Evolutionary conservation across 1,284 basidiomycete species (phyloP).

Genomic region (Vanrija sp.): DNA sequence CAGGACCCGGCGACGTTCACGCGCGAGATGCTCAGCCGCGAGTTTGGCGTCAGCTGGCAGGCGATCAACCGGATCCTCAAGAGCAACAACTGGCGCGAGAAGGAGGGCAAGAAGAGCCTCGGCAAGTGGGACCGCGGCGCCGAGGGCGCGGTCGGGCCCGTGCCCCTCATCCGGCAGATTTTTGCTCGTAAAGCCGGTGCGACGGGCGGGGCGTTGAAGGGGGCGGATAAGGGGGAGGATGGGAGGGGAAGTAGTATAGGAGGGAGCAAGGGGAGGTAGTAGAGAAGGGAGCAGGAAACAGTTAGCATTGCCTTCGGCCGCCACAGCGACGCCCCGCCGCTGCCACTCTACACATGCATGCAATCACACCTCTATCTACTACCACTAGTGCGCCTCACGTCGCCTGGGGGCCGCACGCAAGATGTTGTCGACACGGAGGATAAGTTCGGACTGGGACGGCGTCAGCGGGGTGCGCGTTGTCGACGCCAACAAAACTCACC

Average conservation of each 20-base stretch:
- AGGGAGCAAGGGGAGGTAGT: slow-evolving; percentile 1
- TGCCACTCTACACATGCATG: neutral
- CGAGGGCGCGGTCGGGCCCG: slow-evolving; percentile 25
- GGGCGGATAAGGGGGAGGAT: neutral
- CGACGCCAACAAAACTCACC: slow-evolving; percentile 85
- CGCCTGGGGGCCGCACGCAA: slow-evolving; percentile 58
- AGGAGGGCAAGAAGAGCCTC: slow-evolving; percentile 53
- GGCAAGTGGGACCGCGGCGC: slow-evolving; percentile 56
- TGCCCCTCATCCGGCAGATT: slow-evolving; percentile 28
- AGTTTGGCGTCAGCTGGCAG: slow-evolving; percentile 80
- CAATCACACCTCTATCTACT: neutral
- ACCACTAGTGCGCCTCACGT: slow-evolving; percentile 51
- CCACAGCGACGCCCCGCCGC: neutral
- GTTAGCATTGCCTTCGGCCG: neutral
- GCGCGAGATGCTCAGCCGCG: slow-evolving; percentile 61
- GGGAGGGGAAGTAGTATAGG: neutral
- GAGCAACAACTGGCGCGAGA: slow-evolving; percentile 1
- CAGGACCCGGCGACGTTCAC: slow-evolving; percentile 67
- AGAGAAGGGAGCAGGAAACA: neutral
- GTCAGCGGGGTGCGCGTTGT: slow-evolving; percentile 56
- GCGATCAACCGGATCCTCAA: slow-evolving; percentile 73
- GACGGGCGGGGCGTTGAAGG: neutral
- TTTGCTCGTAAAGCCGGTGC: slow-evolving; percentile 11
- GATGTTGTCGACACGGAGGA: slow-evolving; percentile 54
- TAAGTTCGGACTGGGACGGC: slow-evolving; percentile 5